Evolutionary conservation across 805 yeast species (phyloP), one percentile per base, ranked within the genome.

Genomic region (Nakazawaea holstii): DNA sequence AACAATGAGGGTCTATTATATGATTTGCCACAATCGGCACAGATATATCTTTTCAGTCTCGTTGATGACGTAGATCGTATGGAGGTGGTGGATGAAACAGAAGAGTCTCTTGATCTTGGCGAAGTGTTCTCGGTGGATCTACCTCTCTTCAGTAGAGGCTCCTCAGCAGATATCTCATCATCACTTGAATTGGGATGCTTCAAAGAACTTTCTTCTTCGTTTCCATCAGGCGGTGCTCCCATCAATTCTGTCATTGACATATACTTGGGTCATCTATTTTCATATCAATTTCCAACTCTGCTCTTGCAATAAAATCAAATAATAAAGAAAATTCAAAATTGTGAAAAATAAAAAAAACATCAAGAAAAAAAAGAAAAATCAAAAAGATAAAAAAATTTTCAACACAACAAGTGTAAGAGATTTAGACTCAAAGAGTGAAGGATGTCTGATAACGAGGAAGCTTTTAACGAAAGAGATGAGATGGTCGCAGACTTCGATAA

Each of bases 401-500:
- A 45, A 39, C 35, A 45, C 11, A 26, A 13, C 14, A 45, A 17
- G 13, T 9, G 20, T 7, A 15, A 39, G 39, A 28, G 17, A 33
- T 30, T 30, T 9, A 26, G 20, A n/a, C 5, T 9, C 29, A 17
- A 27, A 17, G 20, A 35, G 10, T 39, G 6, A 40, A 50, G 37
- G 27, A 77, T 77, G 83, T 76, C 82, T 52, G 82, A 77, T 53
- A 74, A 73, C 73, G 76, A 69, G 35, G 81, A 69, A 56, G 74
- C 69, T 29, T 85, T 81, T 67, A 84, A 87, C 65, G 90, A 84
- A 43, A 84, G 76, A 43, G 77, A 74, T 46, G 89, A 84, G 59
- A 71, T 79, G 67, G 81, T 67, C 57, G 95, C 80, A 55, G 95
- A 90, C 58, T 87, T 84, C 64, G 96, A 89, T 49, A 91, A 82